Conservation (phyloP, 1,284 basidiomycete species). For the Ceratobasidium sp. region DNA sequence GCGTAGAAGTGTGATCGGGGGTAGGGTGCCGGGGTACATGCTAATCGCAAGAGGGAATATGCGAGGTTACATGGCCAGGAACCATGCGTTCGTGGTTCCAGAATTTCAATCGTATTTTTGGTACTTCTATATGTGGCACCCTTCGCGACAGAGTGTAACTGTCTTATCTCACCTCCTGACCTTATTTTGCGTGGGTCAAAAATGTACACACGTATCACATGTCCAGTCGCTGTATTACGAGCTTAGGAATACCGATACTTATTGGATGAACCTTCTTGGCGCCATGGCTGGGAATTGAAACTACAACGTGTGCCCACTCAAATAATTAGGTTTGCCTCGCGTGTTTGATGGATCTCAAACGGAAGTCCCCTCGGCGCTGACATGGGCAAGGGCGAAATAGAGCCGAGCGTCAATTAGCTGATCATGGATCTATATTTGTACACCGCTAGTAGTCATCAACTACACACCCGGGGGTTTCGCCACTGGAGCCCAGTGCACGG, state of each 20-base stretch:
- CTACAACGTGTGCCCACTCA: neutral
- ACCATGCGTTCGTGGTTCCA: neutral
- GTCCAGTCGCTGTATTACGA: neutral
- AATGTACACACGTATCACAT: neutral
- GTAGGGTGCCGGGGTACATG: neutral
- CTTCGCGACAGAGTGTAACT: too few species aligned
- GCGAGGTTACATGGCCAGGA: neutral
- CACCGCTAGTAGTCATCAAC: too few species aligned
- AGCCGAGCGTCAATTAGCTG: neutral
- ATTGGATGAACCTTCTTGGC: neutral
- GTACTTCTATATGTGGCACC: neutral
- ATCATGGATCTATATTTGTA: too few species aligned
- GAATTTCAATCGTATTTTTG: neutral
- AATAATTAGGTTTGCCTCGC: neutral
- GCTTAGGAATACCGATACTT: neutral
- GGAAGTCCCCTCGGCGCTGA: neutral
- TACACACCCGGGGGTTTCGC: too few species aligned
- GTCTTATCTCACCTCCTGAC: neutral
- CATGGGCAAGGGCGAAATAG: neutral
- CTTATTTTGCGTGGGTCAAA: neutral
- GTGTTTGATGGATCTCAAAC: neutral
- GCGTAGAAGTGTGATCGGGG: conserved; percentile 1
- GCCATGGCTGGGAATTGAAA: neutral
- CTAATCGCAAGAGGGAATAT: neutral
- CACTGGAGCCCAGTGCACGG: too few species aligned